Conservation (phyloP, 73 alveolate species). For the Tetrahymena elliotti region DNA sequence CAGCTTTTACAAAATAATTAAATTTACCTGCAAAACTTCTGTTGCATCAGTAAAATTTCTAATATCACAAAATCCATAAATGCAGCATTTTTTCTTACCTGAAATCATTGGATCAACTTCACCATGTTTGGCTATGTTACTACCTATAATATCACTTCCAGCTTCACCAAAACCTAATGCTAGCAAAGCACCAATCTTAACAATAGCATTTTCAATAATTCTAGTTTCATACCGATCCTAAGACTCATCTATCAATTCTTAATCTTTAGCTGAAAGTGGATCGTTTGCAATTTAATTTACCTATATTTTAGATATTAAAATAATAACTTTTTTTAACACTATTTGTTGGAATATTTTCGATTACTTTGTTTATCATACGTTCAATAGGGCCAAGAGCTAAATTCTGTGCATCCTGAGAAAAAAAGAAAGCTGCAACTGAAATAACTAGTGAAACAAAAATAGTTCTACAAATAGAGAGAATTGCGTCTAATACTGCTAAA, state of each 20-base stretch:
- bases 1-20: too few species aligned
- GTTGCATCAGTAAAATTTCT: conserved; percentile 96
- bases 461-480: conserved; percentile 61
- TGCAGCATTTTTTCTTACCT: conserved; percentile 84
- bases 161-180: conserved; percentile 98
- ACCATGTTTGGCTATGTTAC: conserved; percentile 86
- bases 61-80: conserved; percentile 97
- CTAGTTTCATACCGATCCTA: conserved; percentile 75
- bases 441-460: conserved; percentile 52
- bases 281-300: conserved; percentile 36
- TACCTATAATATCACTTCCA: conserved; percentile 90
- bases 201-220: conserved; percentile 85
- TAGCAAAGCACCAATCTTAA: conserved; percentile 90
- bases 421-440: conserved; percentile 58
- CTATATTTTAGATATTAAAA: background rate
- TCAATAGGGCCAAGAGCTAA: conserved; percentile 74
- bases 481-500: conserved; percentile 45
- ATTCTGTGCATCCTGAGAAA: conserved; percentile 64
- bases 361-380: conserved; percentile 73
- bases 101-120: conserved; percentile 97
- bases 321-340: background rate
- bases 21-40: conserved; percentile 78
- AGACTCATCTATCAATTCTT: conserved; percentile 11
- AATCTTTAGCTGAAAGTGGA: conserved; percentile 32
- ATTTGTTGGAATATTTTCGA: conserved; percentile 41